Evolutionary conservation across 202 grass and related monocot species (phyloP).

Genomic region (Digitaria exilis): DNA sequence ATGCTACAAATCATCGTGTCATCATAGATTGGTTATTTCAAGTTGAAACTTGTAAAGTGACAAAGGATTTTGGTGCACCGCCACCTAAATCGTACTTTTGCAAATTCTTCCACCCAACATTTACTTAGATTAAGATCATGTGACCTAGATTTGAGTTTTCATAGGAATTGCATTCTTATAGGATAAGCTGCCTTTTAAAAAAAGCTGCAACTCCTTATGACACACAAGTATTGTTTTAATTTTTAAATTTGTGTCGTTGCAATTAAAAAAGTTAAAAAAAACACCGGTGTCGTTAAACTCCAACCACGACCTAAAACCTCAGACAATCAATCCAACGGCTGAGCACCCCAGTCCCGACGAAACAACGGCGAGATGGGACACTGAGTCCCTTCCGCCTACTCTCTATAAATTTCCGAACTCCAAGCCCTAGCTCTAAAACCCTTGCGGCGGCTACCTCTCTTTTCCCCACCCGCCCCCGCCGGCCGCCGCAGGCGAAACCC

Average conservation of each 20-base stretch:
- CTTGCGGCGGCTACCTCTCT: constrained; percentile 37
- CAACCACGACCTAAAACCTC: constrained; percentile 17
- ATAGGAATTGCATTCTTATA: too few species aligned
- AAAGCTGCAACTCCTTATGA: background rate
- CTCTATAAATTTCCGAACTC: constrained; percentile 26
- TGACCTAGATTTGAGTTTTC: too few species aligned
- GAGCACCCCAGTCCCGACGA: background rate
- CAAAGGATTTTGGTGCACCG: background rate
- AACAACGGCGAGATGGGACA: constrained; percentile 24
- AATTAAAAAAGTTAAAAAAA: background rate
- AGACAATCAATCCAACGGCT: constrained; percentile 41
- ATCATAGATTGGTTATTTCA: too few species aligned
- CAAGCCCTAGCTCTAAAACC: constrained; percentile 36
- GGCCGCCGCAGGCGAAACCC: constrained; percentile 28
- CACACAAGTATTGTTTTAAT: background rate
- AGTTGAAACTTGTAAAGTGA: too few species aligned
- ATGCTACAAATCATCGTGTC: too few species aligned
- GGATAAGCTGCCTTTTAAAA: too few species aligned
- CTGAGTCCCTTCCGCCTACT: background rate
- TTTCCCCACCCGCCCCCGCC: background rate
- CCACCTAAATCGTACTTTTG: too few species aligned
- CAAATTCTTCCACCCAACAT: too few species aligned
- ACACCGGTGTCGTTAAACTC: too few species aligned
- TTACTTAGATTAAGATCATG: too few species aligned
- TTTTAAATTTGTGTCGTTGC: background rate